Percentiles rank a stretch among this genome's conserved stretches.
Evolutionary conservation across 1,284 basidiomycete species (phyloP).

Genomic region (Sparassis latifolia): DNA sequence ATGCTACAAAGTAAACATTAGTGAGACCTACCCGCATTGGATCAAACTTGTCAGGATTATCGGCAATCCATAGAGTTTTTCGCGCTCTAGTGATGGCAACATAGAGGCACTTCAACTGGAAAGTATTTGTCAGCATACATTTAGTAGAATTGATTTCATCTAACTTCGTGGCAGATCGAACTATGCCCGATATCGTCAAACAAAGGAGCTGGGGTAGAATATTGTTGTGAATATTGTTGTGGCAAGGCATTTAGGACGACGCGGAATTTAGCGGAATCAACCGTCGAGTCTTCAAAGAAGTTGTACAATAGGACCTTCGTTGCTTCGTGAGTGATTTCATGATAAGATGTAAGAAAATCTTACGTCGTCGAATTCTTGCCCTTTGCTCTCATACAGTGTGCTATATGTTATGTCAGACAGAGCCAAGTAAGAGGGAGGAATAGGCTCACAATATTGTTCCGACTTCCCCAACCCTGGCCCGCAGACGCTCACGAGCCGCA

Average conservation of each 20-base stretch:
- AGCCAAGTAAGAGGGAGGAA: background rate
- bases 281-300: slow-evolving; percentile 60
- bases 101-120: slow-evolving; percentile 61
- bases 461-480: slow-evolving; percentile 50
- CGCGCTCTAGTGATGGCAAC: slow-evolving; percentile 66
- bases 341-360: slow-evolving; percentile 11
- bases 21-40: slow-evolving; percentile 53
- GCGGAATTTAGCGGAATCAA: slow-evolving; percentile 49
- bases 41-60: slow-evolving; percentile 48
- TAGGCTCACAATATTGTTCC: slow-evolving; percentile 54
- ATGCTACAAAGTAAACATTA: too few relatives aligned
- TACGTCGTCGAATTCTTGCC: slow-evolving; percentile 69
- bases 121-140: too few relatives aligned
- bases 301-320: slow-evolving; percentile 62
- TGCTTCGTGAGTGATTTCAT: background rate
- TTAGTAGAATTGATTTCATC: too few relatives aligned
- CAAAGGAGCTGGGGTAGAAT: slow-evolving; percentile 31
- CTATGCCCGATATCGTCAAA: slow-evolving; percentile 51
- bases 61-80: slow-evolving; percentile 62
- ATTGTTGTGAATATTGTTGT: too few relatives aligned
- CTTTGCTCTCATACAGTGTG: slow-evolving; percentile 71
- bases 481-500: slow-evolving; percentile 40
- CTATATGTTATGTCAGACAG: slow-evolving; percentile 33
- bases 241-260: slow-evolving; percentile 43
- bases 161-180: slow-evolving; percentile 54